A percentile compares a stretch with the other conserved stretches of the same genome.
Evolutionary conservation across 441 rosid species (phyloP).

Genomic region (Gossypium davidsonii): DNA sequence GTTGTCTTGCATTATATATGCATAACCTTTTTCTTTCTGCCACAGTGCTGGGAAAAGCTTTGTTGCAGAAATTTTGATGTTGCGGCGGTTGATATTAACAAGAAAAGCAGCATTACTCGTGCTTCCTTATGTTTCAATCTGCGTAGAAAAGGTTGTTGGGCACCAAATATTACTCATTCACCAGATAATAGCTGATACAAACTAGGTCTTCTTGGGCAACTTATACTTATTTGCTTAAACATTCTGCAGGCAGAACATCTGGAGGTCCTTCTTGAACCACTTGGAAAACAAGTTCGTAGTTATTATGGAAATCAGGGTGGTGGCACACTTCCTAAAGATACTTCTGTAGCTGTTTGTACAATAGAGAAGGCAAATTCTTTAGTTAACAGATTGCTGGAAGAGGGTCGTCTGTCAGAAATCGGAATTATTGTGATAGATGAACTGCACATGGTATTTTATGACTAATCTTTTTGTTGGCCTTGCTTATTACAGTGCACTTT

Average conservation of each 20-base stretch:
- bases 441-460: conserved; percentile 78
- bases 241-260: conserved; percentile 83
- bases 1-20: conserved; percentile 9
- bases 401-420: conserved; percentile 89
- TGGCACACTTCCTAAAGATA: conserved; percentile 93
- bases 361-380: conserved; percentile 97
- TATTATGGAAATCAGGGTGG: conserved; percentile 97
- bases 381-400: conserved; percentile 86
- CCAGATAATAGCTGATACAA: conserved; percentile 7
- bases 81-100: conserved; percentile 71
- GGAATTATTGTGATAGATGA: conserved; percentile 97
- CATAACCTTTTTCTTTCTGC: conserved; percentile 27
- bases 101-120: conserved; percentile 89
- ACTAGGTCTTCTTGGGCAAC: conserved; percentile 7
- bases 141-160: conserved; percentile 75
- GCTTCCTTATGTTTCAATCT: conserved; percentile 95
- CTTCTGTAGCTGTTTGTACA: conserved; percentile 96
- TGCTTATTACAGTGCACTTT: background rate
- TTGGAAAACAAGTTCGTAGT: conserved; percentile 87
- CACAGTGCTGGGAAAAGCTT: conserved; percentile 98
- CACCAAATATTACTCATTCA: conserved; percentile 8
- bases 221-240: conserved; percentile 8
- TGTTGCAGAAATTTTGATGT: conserved; percentile 97
- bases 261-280: conserved; percentile 87
- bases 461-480: conserved; percentile 11